Base-by-base conservation (phyloP, 106 monocot genomes). In the Amphibolis antarctica region DNA sequence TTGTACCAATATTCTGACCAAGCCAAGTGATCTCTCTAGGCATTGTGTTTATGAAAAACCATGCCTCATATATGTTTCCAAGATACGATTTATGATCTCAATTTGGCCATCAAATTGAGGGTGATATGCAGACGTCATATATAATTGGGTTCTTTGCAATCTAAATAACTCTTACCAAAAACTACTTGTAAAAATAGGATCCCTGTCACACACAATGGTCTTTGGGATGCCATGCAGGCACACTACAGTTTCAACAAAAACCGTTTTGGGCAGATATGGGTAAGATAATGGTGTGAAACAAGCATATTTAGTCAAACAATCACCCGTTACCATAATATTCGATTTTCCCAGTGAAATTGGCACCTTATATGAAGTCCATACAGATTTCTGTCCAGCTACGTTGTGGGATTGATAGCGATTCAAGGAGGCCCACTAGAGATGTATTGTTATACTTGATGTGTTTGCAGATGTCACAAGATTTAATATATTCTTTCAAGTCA, bases 41-140 rank as follows among this genome's bases (percentile, higher is more conserved):
- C n/a, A n/a, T n/a, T n/a, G n/a, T n/a, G n/a, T n/a, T n/a, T n/a
- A n/a, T n/a, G n/a, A n/a, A n/a, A n/a, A n/a, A n/a, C n/a, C n/a
- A n/a, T n/a, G n/a, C n/a, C n/a, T n/a, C 15, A 67, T 9, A 9
- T 54, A 67, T 28, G 21, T 24, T 9, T 54, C 67, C 14, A 55
- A 52, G 36, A 22, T 20, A 1, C 17, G 9, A 15, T 54, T 67
- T 0, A 55, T 1, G 10, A 17, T 22, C 0, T 67, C 24, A 13
- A 18, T 67, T 21, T 67, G 67, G 0, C 55, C 67, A 25, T 67
- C 55, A 0, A 11, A 55, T 25, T 56, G 21, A 3, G 67, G 67
- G 42, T 55, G 67, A 1, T 67, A 54, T 15, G 66, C 22, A 0
- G 24, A 25, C 2, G 13, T 26, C 11, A 56, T 25, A 13, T 9